Percentiles rank a stretch among this genome's conserved stretches.
These are phyloP conservation scores for Neurospora sp. DNA, from an alignment of 495 filamentous ascomycete genomes.

Conservation along the genomic window DNA sequence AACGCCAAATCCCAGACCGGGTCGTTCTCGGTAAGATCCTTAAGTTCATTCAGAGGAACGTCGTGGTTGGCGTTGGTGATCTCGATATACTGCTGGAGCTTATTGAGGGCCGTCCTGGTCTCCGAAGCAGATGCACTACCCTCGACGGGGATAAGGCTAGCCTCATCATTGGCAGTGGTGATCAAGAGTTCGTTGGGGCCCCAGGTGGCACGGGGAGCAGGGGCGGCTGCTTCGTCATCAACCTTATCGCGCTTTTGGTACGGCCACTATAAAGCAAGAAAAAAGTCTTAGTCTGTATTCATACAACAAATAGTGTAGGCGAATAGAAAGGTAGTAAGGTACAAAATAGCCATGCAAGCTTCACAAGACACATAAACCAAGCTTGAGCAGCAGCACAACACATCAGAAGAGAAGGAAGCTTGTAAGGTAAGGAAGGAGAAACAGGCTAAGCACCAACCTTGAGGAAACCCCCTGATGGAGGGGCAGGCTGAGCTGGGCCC, in stretches of 20 bases:
- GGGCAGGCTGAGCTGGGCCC: slow-evolving; percentile 31
- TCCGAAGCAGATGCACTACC: slow-evolving; percentile 2
- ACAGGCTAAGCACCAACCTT: slow-evolving; percentile 49
- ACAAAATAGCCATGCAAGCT: slow-evolving; percentile 12
- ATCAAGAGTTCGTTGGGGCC: slow-evolving; percentile 62
- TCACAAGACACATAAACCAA: neutral
- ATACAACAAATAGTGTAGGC: slow-evolving; percentile 6
- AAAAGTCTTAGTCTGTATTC: slow-evolving; percentile 29
- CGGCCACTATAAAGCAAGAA: slow-evolving; percentile 62
- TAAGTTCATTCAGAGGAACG: slow-evolving; percentile 12
- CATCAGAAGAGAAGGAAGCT: slow-evolving; percentile 20
- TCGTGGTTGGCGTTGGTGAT: slow-evolving; percentile 8
- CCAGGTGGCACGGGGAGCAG: slow-evolving; percentile 59
- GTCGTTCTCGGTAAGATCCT: slow-evolving; percentile 42
- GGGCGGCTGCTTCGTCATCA: slow-evolving; percentile 48
- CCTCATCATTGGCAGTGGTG: slow-evolving; percentile 35
- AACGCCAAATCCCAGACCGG: slow-evolving; percentile 68
- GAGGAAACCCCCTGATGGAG: slow-evolving; percentile 32
- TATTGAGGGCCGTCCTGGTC: slow-evolving; percentile 6
- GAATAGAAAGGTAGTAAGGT: slow-evolving; percentile 18
- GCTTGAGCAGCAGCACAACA: slow-evolving; percentile 8
- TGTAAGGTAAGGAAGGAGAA: slow-evolving; percentile 56
- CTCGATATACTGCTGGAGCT: slow-evolving; percentile 24
- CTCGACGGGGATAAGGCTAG: slow-evolving; percentile 14
- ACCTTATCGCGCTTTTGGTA: slow-evolving; percentile 68